A percentile compares a stretch with the other conserved stretches of the same genome.
These are phyloP conservation scores for Tremellales sp. DNA, from an alignment of 1,284 basidiomycete genomes.

Conservation along the genomic window DNA sequence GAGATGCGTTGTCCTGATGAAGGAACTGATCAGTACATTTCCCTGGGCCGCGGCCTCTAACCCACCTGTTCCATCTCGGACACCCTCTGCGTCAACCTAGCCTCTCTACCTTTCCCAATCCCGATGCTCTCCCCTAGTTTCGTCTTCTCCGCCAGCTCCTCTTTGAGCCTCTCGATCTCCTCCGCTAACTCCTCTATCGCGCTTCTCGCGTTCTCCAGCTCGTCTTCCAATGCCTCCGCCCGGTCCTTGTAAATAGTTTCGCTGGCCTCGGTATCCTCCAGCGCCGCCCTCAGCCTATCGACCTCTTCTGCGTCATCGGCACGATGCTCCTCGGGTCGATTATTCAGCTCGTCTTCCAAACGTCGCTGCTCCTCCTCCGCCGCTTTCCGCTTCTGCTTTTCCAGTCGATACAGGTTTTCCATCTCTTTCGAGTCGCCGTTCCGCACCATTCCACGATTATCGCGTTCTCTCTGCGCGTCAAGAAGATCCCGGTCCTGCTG, in stretches of 20 bases:
- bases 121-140: constrained; percentile 27
- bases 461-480: constrained; percentile 56
- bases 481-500: constrained; percentile 78
- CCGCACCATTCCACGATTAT: constrained; percentile 17
- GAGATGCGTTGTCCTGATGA: constrained; percentile 40
- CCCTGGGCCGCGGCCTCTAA: too few species aligned
- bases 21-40: too few species aligned
- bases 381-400: constrained; percentile 33
- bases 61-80: constrained; percentile 61
- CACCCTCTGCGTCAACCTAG: constrained; percentile 56
- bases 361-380: constrained; percentile 1
- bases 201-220: constrained; percentile 59
- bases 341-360: constrained; percentile 8
- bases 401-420: constrained; percentile 35
- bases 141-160: constrained; percentile 53
- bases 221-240: constrained; percentile 61
- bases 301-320: constrained; percentile 50
- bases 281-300: constrained; percentile 57
- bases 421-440: constrained; percentile 18
- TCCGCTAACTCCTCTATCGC: constrained; percentile 57
- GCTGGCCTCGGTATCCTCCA: constrained; percentile 55
- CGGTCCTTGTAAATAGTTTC: constrained; percentile 68
- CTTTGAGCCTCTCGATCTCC: constrained; percentile 52
- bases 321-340: constrained; percentile 19
- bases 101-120: constrained; percentile 58